Conservation (phyloP, 177 flowering plant species). For the Vitis hybrid region DNA sequence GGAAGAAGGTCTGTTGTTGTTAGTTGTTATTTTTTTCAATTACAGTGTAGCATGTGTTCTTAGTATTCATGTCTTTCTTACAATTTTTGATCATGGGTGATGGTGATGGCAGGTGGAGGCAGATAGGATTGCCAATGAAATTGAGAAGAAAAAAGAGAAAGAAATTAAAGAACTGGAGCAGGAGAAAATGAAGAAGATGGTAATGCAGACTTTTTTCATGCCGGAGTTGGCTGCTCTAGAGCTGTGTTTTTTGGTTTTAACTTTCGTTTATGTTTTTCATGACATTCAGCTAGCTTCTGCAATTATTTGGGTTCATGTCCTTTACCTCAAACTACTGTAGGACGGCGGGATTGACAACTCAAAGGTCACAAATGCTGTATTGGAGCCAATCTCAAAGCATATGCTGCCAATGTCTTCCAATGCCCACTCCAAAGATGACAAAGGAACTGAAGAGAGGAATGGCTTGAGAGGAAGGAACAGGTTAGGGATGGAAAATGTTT, state of each 20-base stretch:
- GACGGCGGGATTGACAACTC: conserved; percentile 47
- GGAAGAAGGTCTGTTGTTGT: conserved; percentile 56
- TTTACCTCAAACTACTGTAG: conserved; percentile 99
- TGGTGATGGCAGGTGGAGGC: conserved; percentile 59
- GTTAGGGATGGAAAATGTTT: conserved; percentile 30
- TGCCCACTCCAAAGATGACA: conserved; percentile 37
- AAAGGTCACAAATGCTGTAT: conserved; percentile 30
- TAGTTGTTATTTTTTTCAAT: background rate
- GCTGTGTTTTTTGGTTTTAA: conserved; percentile 50
- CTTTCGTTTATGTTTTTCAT: conserved; percentile 62
- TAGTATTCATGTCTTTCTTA: background rate
- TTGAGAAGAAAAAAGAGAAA: conserved; percentile 71
- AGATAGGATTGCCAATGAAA: conserved; percentile 68
- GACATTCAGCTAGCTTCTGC: conserved; percentile 98
- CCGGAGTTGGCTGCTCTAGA: conserved; percentile 31
- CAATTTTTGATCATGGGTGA: background rate
- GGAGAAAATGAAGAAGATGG: conserved; percentile 66
- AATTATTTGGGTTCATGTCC: conserved; percentile 99
- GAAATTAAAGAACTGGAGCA: conserved; percentile 50
- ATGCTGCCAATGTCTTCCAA: conserved; percentile 21
- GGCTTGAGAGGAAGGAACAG: conserved; percentile 53
- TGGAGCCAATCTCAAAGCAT: conserved; percentile 35
- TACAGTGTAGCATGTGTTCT: background rate
- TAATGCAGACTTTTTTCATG: conserved; percentile 48
- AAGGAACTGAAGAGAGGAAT: conserved; percentile 45